Conservation (phyloP, 2,329 filamentous ascomycete species). For the Penicillium occitanis region DNA sequence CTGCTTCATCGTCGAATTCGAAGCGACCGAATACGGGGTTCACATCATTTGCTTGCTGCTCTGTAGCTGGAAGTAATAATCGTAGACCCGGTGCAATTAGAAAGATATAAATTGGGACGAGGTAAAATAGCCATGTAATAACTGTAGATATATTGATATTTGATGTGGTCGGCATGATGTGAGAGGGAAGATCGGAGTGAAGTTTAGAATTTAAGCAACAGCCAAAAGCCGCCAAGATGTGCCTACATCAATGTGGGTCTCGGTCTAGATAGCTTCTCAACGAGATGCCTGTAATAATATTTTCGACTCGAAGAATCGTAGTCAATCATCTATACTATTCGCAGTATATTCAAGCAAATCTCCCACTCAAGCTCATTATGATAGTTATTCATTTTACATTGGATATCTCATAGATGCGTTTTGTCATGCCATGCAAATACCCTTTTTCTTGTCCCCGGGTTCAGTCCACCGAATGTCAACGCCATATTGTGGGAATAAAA, state of each 20-base stretch:
- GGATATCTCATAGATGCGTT: slow-evolving; percentile 7
- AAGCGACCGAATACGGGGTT: slow-evolving; percentile 4
- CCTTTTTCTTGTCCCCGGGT: background rate
- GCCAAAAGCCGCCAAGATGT: background rate
- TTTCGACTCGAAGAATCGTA: background rate
- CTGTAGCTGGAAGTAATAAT: slow-evolving; percentile 14
- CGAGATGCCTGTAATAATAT: background rate
- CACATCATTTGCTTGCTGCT: background rate
- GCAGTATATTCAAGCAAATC: background rate
- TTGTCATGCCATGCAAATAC: slow-evolving; percentile 4
- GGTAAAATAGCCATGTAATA: slow-evolving; percentile 37
- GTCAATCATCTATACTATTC: background rate
- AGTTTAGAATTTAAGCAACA: slow-evolving; percentile 2
- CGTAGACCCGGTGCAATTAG: slow-evolving; percentile 35
- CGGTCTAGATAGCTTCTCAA: background rate
- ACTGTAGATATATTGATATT: slow-evolving; percentile 31
- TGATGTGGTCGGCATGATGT: slow-evolving; percentile 29
- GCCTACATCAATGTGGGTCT: background rate
- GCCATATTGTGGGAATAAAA: background rate
- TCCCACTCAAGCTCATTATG: background rate
- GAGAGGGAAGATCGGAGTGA: background rate
- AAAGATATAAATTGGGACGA: slow-evolving; percentile 40
- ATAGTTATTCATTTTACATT: background rate
- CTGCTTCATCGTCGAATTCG: slow-evolving; percentile 22
- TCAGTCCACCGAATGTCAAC: background rate